A percentile compares a stretch with the other conserved stretches of the same genome.
These are phyloP conservation scores for Pythium volutum DNA, from an alignment of 352 stramenopile genomes.

Conservation along the genomic window DNA sequence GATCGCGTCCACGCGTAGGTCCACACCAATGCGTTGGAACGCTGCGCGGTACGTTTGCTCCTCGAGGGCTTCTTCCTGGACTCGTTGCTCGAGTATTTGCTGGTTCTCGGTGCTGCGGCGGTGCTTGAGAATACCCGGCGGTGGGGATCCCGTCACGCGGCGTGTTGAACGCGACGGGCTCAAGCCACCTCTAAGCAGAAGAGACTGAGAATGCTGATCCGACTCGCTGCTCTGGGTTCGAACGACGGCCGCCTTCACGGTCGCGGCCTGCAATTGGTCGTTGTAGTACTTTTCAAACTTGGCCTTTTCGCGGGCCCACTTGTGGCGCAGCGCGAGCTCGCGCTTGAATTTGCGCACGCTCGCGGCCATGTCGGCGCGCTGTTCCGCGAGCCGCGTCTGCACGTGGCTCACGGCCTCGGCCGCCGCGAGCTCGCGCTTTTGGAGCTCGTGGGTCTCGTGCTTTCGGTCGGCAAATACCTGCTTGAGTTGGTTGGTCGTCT, in stretches of 20 bases:
- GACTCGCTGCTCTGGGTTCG: background rate
- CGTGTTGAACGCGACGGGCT: background rate
- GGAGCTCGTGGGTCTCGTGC: slow-evolving; percentile 69
- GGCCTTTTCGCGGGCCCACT: slow-evolving; percentile 74
- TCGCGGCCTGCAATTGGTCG: slow-evolving; percentile 47
- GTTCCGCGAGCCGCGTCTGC: slow-evolving; percentile 57
- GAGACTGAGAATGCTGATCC: background rate
- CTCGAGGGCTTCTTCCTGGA: slow-evolving; percentile 20
- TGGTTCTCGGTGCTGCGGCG: slow-evolving; percentile 6
- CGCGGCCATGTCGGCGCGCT: slow-evolving; percentile 65
- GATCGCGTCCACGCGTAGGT: slow-evolving; percentile 43
- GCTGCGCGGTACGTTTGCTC: slow-evolving; percentile 43
- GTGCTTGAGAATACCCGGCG: slow-evolving; percentile 8
- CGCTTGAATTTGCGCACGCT: slow-evolving; percentile 61
- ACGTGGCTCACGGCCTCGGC: slow-evolving; percentile 70
- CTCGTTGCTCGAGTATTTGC: background rate
- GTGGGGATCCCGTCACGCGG: slow-evolving; percentile 5
- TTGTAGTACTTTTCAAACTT: slow-evolving; percentile 88
- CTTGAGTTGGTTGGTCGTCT: slow-evolving; percentile 68
- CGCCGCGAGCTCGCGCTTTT: slow-evolving; percentile 72
- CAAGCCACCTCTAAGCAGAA: background rate
- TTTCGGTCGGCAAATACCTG: slow-evolving; percentile 49
- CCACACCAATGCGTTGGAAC: slow-evolving; percentile 72
- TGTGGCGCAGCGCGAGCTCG: slow-evolving; percentile 66
- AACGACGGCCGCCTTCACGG: slow-evolving; percentile 1